Base-by-base conservation (phyloP, 2,329 filamentous ascomycete genomes). In the Volutella citrinella region DNA sequence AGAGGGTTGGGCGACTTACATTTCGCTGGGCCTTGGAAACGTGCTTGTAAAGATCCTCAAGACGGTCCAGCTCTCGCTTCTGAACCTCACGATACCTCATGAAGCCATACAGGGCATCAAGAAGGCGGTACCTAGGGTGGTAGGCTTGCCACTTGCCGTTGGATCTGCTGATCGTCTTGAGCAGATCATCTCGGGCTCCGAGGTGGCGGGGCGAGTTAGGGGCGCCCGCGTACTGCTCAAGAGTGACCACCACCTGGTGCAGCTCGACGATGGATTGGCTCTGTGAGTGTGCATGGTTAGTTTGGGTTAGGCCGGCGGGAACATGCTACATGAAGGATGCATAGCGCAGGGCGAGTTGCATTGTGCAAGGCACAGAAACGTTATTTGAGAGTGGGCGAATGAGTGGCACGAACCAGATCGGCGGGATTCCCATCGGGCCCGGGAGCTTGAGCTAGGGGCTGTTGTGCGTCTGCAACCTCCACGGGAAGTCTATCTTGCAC, bases 101-200 rank as follows among this genome's bases (percentile, higher is more conserved):
- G 29, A 63, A 69, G 1, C 59, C 64, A 22, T 61, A 53, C 0
- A 69, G 43, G 0, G 66, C 62, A 23, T 68, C 63, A 0, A 70
- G 50, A 0, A 69, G 50, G 0, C 66, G 59, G 35, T 65, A 51
- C 3, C 65, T 55, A 2, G 62, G 57, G 20, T 69, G 66, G 10
- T 57, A 56, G 3, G 44, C 34, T 18, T 57, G 57, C 57, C 61
- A 64, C 6, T 27, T 48, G 0, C 63, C 61, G 6, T 52, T 48
- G 1, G 46, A 45, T 19, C 42, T 54, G 17, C 36, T 42, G 43
- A 68, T 34, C 4, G 48, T 42, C n/a, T 45, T 39, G 12, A 62
- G 32, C 4, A 68, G 36, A 12, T 43, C 50, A 10, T 53, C 38
- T 30, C 56, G 60, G 21, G 60, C 60, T 4, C 53, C 40, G 4